Percentiles rank a stretch among this genome's conserved stretches.
phyloP scores from a whole-genome alignment of 2,329 filamentous ascomycete genomes.

The Nemania bipapillata region DNA sequence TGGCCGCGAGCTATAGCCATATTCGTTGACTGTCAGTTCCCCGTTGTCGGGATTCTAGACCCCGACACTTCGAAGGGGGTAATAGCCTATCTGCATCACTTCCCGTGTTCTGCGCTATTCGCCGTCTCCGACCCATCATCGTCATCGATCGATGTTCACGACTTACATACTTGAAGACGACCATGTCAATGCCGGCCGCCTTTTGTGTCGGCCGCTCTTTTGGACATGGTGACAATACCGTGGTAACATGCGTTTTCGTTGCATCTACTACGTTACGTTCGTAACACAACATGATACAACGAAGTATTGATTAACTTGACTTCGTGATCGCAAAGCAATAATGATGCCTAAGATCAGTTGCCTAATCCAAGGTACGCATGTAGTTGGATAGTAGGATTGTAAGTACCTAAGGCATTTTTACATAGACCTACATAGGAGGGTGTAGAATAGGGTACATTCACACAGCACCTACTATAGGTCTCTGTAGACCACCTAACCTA shows the following conservation, averaged over 20 bases:
- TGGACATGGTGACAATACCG: not conserved
- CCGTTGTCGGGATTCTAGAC: conserved; percentile 23
- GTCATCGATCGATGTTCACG: not conserved
- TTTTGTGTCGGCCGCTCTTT: conserved; percentile 17
- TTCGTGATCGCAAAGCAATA: conserved; percentile 2
- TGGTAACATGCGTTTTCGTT: conserved; percentile 1
- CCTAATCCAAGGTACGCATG: not conserved
- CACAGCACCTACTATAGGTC: too few relatives aligned
- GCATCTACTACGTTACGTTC: conserved; percentile 29
- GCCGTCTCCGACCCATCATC: not conserved
- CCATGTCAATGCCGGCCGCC: too few relatives aligned
- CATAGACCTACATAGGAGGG: too few relatives aligned
- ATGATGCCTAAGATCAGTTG: not conserved
- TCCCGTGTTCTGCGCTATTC: not conserved
- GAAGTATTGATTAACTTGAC: not conserved
- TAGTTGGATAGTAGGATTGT: not conserved
- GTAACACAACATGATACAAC: not conserved
- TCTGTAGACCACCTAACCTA: too few relatives aligned
- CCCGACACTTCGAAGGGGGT: not conserved
- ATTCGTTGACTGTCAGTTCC: not conserved
- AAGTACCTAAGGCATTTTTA: too few relatives aligned
- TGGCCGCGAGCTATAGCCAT: not conserved
- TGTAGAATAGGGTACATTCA: too few relatives aligned
- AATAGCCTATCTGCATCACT: conserved; percentile 30
- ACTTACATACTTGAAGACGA: too few relatives aligned